A percentile compares a stretch with the other conserved stretches of the same genome.
Conservation (phyloP, 169 alveolate genomes). For the Theileria sp. region DNA sequence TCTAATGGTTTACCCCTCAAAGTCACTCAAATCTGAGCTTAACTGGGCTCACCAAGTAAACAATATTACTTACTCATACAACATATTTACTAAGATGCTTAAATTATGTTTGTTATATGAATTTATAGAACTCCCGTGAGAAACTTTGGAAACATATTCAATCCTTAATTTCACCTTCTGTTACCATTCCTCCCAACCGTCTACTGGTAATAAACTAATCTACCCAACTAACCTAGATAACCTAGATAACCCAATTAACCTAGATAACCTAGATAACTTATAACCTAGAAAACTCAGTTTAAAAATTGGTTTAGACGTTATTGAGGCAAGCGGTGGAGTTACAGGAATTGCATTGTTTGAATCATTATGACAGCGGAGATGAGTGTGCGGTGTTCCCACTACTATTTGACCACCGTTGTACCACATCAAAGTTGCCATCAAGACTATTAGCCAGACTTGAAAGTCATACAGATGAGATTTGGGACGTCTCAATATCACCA, state of each 20-base stretch:
- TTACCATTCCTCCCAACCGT: constrained; percentile 50
- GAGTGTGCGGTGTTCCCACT: constrained; percentile 16
- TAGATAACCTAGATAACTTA: neutral
- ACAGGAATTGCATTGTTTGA: constrained; percentile 45
- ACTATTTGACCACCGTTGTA: constrained; percentile 69
- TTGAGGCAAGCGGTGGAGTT: constrained; percentile 50
- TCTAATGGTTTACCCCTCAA: constrained; percentile 29
- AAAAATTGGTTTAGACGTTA: constrained; percentile 10
- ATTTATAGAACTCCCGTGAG: constrained; percentile 15
- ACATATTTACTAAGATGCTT: too few species aligned
- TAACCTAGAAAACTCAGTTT: too few species aligned
- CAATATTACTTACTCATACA: neutral
- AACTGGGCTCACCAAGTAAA: constrained; percentile 32
- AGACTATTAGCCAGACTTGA: constrained; percentile 62
- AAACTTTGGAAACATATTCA: constrained; percentile 44
- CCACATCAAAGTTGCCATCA: constrained; percentile 52
- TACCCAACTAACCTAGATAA: neutral
- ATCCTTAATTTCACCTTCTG: constrained; percentile 41
- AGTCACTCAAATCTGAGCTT: constrained; percentile 6
- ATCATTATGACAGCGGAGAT: constrained; percentile 36
- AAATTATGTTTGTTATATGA: too few species aligned
- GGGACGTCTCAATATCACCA: constrained; percentile 72
- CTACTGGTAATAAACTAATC: constrained; percentile 15
- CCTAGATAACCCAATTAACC: neutral
- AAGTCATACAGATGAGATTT: constrained; percentile 75